Evolutionary conservation across 73 alveolate species (phyloP).

Genomic region (Paramecium primaurelia): DNA sequence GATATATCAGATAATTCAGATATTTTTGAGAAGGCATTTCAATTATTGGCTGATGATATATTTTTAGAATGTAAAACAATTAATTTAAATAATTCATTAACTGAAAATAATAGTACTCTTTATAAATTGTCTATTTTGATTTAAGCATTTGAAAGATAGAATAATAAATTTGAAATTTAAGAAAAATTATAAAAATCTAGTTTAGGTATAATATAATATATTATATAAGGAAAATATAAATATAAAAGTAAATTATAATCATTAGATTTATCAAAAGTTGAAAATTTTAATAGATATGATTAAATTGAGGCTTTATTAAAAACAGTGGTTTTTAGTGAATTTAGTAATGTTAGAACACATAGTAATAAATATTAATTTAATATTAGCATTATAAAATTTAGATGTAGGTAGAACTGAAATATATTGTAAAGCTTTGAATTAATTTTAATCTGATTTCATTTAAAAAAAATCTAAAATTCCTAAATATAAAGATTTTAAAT

Average conservation of each 20-base stretch:
- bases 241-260: background rate
- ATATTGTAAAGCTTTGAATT: background rate
- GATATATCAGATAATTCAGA: slow-evolving; percentile 16
- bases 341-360: background rate
- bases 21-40: background rate
- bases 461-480: background rate
- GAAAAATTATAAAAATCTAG: background rate
- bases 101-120: background rate
- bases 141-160: background rate
- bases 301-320: background rate
- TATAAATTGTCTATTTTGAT: background rate
- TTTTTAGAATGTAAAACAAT: background rate
- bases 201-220: background rate
- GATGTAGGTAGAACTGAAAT: slow-evolving; percentile 19
- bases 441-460: background rate
- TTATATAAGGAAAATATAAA: background rate
- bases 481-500: background rate
- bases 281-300: slow-evolving; percentile 37
- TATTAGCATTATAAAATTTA: background rate
- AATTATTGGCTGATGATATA: background rate
- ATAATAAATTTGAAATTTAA: background rate
- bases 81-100: background rate
- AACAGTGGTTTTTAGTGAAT: background rate
- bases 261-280: background rate
- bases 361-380: background rate